These are phyloP conservation scores for Apiospora arundinis DNA, from an alignment of 2,329 filamentous ascomycete genomes.

Conservation along the genomic window DNA sequence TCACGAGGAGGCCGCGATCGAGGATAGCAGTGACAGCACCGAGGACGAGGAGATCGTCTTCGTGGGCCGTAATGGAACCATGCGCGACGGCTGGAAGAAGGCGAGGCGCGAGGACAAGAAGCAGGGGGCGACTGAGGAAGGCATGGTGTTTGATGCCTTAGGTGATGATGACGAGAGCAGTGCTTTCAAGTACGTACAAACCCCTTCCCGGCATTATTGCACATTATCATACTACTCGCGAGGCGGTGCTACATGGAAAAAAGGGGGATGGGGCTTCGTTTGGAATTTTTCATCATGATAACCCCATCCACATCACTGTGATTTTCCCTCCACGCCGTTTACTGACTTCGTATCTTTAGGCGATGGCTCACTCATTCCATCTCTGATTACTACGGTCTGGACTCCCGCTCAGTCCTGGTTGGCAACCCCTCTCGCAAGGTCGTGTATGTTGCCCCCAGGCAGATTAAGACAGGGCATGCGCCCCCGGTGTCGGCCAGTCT, in stretches of 20 bases:
- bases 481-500: slow-evolving; percentile 45
- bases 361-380: slow-evolving; percentile 95
- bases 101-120: slow-evolving; percentile 62
- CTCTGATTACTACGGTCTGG: slow-evolving; percentile 88
- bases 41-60: slow-evolving; percentile 80
- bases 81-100: slow-evolving; percentile 57
- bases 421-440: slow-evolving; percentile 75
- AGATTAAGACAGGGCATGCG: slow-evolving; percentile 42
- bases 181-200: slow-evolving; percentile 76
- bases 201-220: neutral
- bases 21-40: slow-evolving; percentile 32
- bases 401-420: slow-evolving; percentile 80
- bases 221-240: neutral
- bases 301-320: neutral
- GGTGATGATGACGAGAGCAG: slow-evolving; percentile 74
- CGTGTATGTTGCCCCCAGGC: slow-evolving; percentile 80
- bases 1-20: slow-evolving; percentile 39
- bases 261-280: neutral
- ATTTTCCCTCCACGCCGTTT: neutral
- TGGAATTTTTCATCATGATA: neutral
- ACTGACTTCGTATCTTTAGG: slow-evolving; percentile 49
- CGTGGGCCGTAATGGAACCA: slow-evolving; percentile 73
- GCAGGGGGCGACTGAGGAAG: slow-evolving; percentile 47
- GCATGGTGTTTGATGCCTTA: slow-evolving; percentile 80
- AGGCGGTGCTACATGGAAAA: neutral